A percentile compares a stretch with the other conserved stretches of the same genome.
phyloP scores from a whole-genome alignment of 352 stramenopile genomes.

The Phytophthora crassamura region DNA sequence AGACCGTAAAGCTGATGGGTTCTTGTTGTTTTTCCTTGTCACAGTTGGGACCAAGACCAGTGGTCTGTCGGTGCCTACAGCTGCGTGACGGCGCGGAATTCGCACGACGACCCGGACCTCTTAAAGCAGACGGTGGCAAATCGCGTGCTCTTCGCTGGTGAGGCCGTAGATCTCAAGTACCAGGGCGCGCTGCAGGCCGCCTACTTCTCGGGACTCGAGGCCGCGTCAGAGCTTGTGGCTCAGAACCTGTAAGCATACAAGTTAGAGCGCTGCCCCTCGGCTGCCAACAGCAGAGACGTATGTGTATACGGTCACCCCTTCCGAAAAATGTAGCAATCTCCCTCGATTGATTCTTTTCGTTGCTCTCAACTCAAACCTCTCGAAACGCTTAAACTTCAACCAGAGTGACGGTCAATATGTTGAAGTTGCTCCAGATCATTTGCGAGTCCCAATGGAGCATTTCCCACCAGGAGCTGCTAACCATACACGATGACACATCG shows the following conservation, averaged over 20 bases:
- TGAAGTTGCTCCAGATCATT: too few relatives aligned
- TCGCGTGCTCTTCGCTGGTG: slow-evolving; percentile 70
- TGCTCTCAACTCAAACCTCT: too few relatives aligned
- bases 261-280: not conserved
- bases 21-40: slow-evolving; percentile 19
- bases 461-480: too few relatives aligned
- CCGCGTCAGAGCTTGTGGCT: slow-evolving; percentile 28
- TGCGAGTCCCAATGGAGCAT: too few relatives aligned
- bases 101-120: slow-evolving; percentile 60
- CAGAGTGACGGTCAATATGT: too few relatives aligned
- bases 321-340: too few relatives aligned
- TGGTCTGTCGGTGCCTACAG: slow-evolving; percentile 72
- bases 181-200: slow-evolving; percentile 75
- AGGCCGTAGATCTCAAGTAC: slow-evolving; percentile 76
- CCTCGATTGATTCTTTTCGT: too few relatives aligned
- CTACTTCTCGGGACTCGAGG: slow-evolving; percentile 59
- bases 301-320: too few relatives aligned
- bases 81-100: slow-evolving; percentile 63
- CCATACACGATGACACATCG: too few relatives aligned
- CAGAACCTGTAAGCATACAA: slow-evolving; percentile 23
- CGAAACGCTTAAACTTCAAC: too few relatives aligned
- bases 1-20: not conserved
- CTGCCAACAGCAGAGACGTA: not conserved
- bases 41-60: slow-evolving; percentile 70
- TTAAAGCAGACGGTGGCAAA: slow-evolving; percentile 55